Conservation (phyloP, 2,329 filamentous ascomycete species). For the Fusarium sacchari region DNA sequence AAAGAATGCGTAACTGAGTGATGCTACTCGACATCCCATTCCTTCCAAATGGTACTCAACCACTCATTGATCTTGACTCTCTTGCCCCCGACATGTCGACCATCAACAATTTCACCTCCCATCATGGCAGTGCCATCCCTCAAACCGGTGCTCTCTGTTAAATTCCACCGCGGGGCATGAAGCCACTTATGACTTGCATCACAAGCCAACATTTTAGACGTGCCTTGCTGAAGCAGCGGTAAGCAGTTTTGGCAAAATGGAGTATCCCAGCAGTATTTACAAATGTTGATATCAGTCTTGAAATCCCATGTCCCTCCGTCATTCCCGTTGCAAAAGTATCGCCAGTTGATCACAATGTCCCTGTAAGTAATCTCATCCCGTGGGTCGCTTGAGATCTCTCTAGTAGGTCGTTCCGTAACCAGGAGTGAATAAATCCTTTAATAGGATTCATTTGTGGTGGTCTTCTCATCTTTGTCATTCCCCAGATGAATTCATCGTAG, state of each 20-base stretch:
- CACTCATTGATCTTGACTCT: background rate
- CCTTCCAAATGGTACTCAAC: background rate
- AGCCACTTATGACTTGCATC: background rate
- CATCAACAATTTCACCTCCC: background rate
- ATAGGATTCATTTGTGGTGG: too few relatives aligned
- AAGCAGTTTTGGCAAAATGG: background rate
- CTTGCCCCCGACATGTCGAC: accelerated
- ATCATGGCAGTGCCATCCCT: background rate
- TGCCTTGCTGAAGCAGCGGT: background rate
- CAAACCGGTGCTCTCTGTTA: background rate
- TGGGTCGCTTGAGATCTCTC: too few relatives aligned
- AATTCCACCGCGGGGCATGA: background rate
- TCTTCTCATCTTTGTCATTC: too few relatives aligned
- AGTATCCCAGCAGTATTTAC: background rate
- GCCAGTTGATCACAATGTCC: background rate
- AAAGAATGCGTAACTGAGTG: background rate
- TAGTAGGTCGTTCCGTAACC: accelerated
- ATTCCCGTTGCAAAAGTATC: background rate
- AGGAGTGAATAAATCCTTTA: background rate
- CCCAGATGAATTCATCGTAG: too few relatives aligned
- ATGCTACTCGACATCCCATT: background rate
- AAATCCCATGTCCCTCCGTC: background rate
- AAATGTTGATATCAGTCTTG: background rate
- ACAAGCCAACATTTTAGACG: background rate
- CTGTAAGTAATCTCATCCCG: background rate